A percentile compares a stretch with the other conserved stretches of the same genome.
phyloP scores from a whole-genome alignment of 129 eudicot genomes.

The Kitagawia praeruptora region DNA sequence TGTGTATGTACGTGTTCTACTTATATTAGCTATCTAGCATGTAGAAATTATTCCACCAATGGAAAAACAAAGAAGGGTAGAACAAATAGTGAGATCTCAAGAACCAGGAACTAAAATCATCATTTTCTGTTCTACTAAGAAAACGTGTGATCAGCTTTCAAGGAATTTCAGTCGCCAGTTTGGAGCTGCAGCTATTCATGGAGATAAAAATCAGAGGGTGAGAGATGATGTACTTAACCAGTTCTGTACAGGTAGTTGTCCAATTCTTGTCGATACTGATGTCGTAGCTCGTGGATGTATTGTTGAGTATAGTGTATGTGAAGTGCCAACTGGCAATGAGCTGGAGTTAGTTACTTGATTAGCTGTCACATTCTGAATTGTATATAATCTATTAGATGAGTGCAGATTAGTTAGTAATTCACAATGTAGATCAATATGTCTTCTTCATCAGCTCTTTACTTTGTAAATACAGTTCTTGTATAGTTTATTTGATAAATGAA shows the following conservation, averaged over 20 bases:
- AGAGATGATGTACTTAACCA: conserved; percentile 77
- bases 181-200: conserved; percentile 98
- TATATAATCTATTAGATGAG: too few species aligned
- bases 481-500: too few species aligned
- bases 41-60: conserved; percentile 57
- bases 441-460: too few species aligned
- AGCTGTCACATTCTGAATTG: too few species aligned
- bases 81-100: conserved; percentile 84
- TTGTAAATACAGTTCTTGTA: too few species aligned
- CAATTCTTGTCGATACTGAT: conserved; percentile 93
- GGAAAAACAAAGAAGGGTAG: conserved; percentile 71
- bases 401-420: too few species aligned
- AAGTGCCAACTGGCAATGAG: too few species aligned
- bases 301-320: too few species aligned
- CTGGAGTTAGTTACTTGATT: too few species aligned
- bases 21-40: conserved; percentile 23
- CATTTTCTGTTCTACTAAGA: conserved; percentile 86
- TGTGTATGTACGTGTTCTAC: neutral
- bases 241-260: conserved; percentile 73
- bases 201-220: conserved; percentile 82
- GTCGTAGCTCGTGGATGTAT: conserved; percentile 99
- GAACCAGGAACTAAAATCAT: conserved; percentile 87
- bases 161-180: conserved; percentile 54
- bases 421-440: too few species aligned
- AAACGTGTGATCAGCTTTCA: conserved; percentile 90